Conservation (phyloP, 1,284 basidiomycete species). For the Gymnopus androsaceus region DNA sequence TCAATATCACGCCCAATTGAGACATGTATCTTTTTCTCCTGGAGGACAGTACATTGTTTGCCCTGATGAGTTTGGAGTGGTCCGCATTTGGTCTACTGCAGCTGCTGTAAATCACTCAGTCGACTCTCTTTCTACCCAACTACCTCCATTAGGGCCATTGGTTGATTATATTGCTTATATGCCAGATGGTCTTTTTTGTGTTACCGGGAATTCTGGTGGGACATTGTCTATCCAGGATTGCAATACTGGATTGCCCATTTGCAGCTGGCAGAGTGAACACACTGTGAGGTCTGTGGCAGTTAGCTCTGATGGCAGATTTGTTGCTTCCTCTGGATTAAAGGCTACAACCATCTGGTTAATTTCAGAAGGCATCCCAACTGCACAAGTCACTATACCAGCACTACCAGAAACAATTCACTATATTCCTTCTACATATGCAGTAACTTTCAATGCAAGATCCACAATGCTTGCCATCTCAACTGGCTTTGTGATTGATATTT, state of each 20-base stretch:
- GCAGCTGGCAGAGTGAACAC: neutral
- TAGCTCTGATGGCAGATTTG: neutral
- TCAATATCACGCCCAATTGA: neutral
- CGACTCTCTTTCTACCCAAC: neutral
- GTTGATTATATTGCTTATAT: neutral
- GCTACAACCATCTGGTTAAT: neutral
- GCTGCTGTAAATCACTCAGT: neutral
- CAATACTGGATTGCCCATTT: neutral
- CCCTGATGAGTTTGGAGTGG: neutral
- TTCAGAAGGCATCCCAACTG: neutral
- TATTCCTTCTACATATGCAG: neutral
- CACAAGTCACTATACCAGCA: neutral
- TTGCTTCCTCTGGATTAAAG: neutral
- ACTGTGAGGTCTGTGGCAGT: neutral
- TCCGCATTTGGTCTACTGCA: neutral
- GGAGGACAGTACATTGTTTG: conserved; percentile 2
- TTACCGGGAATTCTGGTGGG: neutral
- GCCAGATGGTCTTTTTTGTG: neutral
- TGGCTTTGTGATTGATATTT: neutral
- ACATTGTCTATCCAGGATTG: neutral
- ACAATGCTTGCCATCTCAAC: neutral
- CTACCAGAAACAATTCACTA: neutral
- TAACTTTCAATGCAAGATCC: neutral
- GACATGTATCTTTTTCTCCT: neutral
- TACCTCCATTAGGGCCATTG: neutral